A percentile compares a stretch with the other conserved stretches of the same genome.
Conservation (phyloP, 768 basidiomycete genomes). For the Imleria badia region DNA sequence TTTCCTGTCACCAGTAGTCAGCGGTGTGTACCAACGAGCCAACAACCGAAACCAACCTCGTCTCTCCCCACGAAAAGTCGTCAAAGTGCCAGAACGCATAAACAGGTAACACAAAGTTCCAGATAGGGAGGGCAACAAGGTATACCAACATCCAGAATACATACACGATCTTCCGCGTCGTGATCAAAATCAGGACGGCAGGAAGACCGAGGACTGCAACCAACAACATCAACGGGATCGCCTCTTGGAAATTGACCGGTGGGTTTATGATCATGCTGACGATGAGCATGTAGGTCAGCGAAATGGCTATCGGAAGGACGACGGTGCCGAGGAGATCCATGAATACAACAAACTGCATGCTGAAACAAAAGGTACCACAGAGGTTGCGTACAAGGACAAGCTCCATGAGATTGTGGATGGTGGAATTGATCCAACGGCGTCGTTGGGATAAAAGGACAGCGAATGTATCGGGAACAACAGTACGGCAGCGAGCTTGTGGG, state of each 20-base stretch:
- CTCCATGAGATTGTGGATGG: conserved; percentile 99
- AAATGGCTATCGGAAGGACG: conserved; percentile 92
- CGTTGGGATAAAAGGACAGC: conserved; percentile 91
- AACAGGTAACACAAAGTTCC: conserved; percentile 92
- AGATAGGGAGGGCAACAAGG: conserved; percentile 86
- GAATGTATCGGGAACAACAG: conserved; percentile 96
- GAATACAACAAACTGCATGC: conserved; percentile 99
- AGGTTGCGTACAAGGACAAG: conserved; percentile 94
- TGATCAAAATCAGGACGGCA: conserved; percentile 87
- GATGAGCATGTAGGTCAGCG: conserved; percentile 85
- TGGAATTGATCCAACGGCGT: conserved; percentile 99
- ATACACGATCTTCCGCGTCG: conserved; percentile 93
- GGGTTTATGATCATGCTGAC: conserved; percentile 78
- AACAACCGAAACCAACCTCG: conserved; percentile 57
- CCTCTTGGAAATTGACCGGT: conserved; percentile 83
- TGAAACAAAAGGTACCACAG: conserved; percentile 99
- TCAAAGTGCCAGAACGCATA: conserved; percentile 99
- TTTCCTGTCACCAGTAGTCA: conserved; percentile 55
- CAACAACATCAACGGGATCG: conserved; percentile 90
- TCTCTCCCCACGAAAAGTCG: conserved; percentile 99
- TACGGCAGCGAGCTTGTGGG: conserved; percentile 92
- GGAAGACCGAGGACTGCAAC: conserved; percentile 92
- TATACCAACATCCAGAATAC: conserved; percentile 99
- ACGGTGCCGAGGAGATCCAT: conserved; percentile 93
- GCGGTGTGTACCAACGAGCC: neutral